Conservation (phyloP, 331 rosid species). For the Saraca asoca region DNA sequence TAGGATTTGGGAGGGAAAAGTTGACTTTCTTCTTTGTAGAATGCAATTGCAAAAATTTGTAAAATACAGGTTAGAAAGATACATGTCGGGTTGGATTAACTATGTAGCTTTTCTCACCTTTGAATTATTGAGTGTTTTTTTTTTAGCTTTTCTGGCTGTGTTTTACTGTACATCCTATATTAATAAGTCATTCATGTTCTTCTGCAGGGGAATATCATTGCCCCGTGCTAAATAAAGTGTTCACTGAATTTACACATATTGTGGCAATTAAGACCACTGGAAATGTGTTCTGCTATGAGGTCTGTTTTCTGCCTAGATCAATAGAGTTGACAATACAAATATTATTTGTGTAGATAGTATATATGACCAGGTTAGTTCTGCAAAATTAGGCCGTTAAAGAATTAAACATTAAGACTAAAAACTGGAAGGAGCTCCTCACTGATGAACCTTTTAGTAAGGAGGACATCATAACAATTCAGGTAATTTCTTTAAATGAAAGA, state of each 20-base stretch:
- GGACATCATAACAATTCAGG: slow-evolving; percentile 95
- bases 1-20: too few relatives aligned
- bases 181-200: slow-evolving; percentile 23
- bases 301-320: slow-evolving; percentile 36
- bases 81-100: too few relatives aligned
- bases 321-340: slow-evolving; percentile 18
- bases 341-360: slow-evolving; percentile 13
- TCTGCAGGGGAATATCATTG: slow-evolving; percentile 88
- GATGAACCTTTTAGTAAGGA: slow-evolving; percentile 83
- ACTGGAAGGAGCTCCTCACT: slow-evolving; percentile 97
- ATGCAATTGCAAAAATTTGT: too few relatives aligned
- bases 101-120: too few relatives aligned
- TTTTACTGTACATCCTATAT: slow-evolving; percentile 9
- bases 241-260: slow-evolving; percentile 93
- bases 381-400: slow-evolving; percentile 79
- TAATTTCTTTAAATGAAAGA: slow-evolving; percentile 32
- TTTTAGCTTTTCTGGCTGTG: slow-evolving; percentile 5
- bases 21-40: too few relatives aligned
- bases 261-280: slow-evolving; percentile 95
- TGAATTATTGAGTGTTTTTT: not conserved
- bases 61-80: too few relatives aligned
- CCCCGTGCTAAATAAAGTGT: slow-evolving; percentile 94
- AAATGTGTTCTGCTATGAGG: slow-evolving; percentile 97
- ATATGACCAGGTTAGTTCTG: slow-evolving; percentile 17
- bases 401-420: slow-evolving; percentile 85